Evolutionary conservation across 495 filamentous ascomycete species (phyloP).

Genomic region (Apiosordaria backusii): DNA sequence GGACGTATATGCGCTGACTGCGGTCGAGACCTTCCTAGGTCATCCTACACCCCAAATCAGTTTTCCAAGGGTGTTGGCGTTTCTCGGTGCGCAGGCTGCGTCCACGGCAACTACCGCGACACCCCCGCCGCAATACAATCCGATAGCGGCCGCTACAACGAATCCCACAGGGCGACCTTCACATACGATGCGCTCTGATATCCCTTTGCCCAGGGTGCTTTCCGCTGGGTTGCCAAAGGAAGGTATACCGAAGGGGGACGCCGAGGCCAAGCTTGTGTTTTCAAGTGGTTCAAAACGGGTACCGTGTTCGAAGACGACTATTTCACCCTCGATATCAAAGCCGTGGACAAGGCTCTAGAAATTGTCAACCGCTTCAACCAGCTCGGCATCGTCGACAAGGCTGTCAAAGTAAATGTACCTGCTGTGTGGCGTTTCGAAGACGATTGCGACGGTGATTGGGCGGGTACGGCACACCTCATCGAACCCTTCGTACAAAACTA

Average conservation of each 20-base stretch:
- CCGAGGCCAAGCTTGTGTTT: slow-evolving; percentile 29
- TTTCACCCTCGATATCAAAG: slow-evolving; percentile 36
- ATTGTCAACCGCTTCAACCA: slow-evolving; percentile 38
- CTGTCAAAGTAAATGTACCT: slow-evolving; percentile 35
- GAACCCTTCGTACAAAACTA: slow-evolving; percentile 41
- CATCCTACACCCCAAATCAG: slow-evolving; percentile 29
- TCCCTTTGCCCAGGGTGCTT: slow-evolving; percentile 31
- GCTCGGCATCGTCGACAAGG: slow-evolving; percentile 25
- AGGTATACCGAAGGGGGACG: slow-evolving; percentile 26
- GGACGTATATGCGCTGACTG: slow-evolving; percentile 22
- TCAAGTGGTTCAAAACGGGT: slow-evolving; percentile 39
- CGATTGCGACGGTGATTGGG: neutral
- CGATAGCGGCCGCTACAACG: slow-evolving; percentile 32
- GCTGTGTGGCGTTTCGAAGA: slow-evolving; percentile 22
- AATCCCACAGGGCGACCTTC: neutral
- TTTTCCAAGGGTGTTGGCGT: slow-evolving; percentile 25
- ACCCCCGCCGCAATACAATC: slow-evolving; percentile 1
- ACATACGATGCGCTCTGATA: slow-evolving; percentile 3
- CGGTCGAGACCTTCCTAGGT: slow-evolving; percentile 20
- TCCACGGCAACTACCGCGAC: slow-evolving; percentile 24
- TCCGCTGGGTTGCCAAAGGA: slow-evolving; percentile 35
- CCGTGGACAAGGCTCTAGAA: slow-evolving; percentile 32
- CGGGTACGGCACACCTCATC: slow-evolving; percentile 16
- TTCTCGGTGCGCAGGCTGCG: slow-evolving; percentile 29
- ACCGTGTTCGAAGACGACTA: slow-evolving; percentile 28